Evolutionary conservation across 768 basidiomycete species (phyloP), one percentile per base, ranked within the genome.

Genomic region (Mrakia blollopis): DNA sequence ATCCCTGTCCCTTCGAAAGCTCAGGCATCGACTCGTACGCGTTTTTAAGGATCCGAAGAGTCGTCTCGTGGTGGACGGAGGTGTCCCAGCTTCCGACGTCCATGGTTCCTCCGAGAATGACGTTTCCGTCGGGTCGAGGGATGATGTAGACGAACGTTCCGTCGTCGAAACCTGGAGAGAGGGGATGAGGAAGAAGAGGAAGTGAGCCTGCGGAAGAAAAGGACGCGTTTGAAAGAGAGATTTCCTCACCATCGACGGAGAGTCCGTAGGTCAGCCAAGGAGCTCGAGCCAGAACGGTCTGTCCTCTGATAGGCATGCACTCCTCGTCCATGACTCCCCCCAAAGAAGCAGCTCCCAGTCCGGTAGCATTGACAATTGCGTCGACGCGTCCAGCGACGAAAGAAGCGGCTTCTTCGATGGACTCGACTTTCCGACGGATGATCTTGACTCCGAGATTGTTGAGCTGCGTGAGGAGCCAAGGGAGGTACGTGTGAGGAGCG

Each of bases 301-400:
- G 94, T 11, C 94, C 94, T 62, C 93, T 87, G 79, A 94, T 87
- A 0, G 94, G 92, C 81, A 88, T 89, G 32, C 94, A 84, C 32
- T 84, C 85, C 76, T 86, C 86, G 82, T 97, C 94, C 80, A 94
- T 90, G 3, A 95, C 89, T 8, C 93, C 94, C 18, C 91, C 88
- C 61, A 96, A 86, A 44, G 88, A 89, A 70, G 88, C 86, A 13
- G 93, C 89, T 21, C 88, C 89, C 11, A 90, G 84, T 14, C 87
- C 86, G 0, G 87, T 85, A 8, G 89, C 88, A 73, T 90, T 90
- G 75, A 90, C 82, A 21, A 90, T 83, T n/a, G 87, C 79, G 50
- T 85, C 54, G 14, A 81, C 81, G 18, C 78, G 84, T 23, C 81
- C 79, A 1, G 85, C 84, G 30, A 76, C 67, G 1, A 86, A 61